A percentile compares a stretch with the other conserved stretches of the same genome.
phyloP scores from a whole-genome alignment of 116 monocot species.

The Papilionanthe hybrid region DNA sequence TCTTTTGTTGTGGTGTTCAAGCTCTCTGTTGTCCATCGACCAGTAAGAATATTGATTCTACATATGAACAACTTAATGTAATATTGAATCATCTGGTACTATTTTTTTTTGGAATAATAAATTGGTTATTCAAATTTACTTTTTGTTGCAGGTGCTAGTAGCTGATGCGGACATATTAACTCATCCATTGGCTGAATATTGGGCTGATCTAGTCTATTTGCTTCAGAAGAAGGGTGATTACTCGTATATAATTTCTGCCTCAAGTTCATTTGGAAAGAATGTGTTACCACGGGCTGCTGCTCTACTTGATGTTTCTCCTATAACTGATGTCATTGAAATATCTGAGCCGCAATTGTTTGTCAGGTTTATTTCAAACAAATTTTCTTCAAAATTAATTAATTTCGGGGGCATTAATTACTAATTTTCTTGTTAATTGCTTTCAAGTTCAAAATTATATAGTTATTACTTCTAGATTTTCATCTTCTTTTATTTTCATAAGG shows the following conservation, averaged over 20 bases:
- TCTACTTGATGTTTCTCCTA: conserved; percentile 84
- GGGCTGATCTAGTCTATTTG: conserved; percentile 72
- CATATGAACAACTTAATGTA: not conserved
- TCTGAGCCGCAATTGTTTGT: conserved; percentile 65
- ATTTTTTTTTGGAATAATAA: not conserved
- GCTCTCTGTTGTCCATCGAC: not conserved
- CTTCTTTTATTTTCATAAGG: not conserved
- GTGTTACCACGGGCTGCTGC: conserved; percentile 87
- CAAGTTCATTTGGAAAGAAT: conserved; percentile 95
- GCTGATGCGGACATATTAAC: conserved; percentile 67
- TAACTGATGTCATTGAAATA: conserved; percentile 84
- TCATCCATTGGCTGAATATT: conserved; percentile 89
- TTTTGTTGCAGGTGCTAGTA: conserved; percentile 72
- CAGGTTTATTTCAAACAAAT: conserved; percentile 42
- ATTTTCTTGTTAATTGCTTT: not conserved
- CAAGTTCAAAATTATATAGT: not conserved
- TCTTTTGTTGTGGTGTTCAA: not conserved
- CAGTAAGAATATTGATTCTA: not conserved
- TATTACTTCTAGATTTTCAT: not conserved
- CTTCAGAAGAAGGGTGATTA: conserved; percentile 63
- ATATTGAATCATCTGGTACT: not conserved
- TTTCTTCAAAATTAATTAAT: not conserved
- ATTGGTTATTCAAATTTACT: not conserved
- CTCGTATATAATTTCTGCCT: conserved; percentile 76
- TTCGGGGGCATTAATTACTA: not conserved